phyloP scores from a whole-genome alignment of 2,329 filamentous ascomycete species.

The Chrysosporium keratinophilum region DNA sequence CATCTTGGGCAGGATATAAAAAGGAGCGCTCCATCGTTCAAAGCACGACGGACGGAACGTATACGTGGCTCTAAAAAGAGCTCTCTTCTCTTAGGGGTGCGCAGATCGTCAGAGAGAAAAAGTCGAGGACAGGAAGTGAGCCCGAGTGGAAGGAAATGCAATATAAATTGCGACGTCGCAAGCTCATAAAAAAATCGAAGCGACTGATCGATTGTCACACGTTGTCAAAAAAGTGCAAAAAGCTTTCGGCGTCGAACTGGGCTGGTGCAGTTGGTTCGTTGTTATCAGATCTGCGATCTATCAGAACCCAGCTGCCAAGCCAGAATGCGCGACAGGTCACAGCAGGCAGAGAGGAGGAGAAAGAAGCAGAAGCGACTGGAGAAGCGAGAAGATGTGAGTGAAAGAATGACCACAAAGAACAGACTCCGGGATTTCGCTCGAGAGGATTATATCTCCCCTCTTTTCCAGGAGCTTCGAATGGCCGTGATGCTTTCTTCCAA shows the following conservation, averaged over 20 bases:
- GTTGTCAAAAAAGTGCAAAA: too few species aligned
- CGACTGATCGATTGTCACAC: neutral
- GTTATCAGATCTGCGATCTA: too few species aligned
- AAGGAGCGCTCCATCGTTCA: conserved; percentile 45
- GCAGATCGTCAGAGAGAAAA: too few species aligned
- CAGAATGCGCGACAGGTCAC: neutral
- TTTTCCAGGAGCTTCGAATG: neutral
- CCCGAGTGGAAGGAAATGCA: neutral
- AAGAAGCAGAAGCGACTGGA: conserved; percentile 1
- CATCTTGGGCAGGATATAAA: conserved; percentile 40
- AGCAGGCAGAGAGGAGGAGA: neutral
- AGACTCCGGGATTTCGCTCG: too few species aligned
- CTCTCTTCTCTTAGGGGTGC: neutral
- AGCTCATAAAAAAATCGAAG: neutral
- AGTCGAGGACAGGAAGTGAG: neutral
- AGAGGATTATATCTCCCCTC: neutral
- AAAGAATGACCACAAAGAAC: neutral
- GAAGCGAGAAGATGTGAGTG: neutral
- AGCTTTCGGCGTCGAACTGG: neutral
- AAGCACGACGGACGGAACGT: neutral
- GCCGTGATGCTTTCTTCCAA: conserved; percentile 2
- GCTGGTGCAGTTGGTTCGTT: too few species aligned
- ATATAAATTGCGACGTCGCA: neutral
- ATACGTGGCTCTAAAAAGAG: neutral
- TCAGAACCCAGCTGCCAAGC: neutral